Conservation (phyloP, 148 eudicot genomes). For the Vaccinium macrocarpon region DNA sequence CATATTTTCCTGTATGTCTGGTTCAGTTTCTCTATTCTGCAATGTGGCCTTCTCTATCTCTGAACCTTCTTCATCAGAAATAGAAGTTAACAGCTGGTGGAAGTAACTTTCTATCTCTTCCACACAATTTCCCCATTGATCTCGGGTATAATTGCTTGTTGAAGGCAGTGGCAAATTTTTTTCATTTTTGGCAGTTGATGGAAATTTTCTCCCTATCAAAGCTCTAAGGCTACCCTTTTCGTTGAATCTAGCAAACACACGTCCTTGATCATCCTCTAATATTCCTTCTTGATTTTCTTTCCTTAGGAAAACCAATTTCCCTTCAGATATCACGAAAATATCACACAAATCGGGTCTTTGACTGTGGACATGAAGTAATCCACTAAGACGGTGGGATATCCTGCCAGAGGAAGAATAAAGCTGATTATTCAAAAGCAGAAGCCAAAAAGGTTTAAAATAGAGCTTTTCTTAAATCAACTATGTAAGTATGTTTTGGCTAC, state of each 20-base stretch:
- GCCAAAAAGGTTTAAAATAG: neutral
- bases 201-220: slow-evolving; percentile 43
- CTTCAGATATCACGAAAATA: slow-evolving; percentile 46
- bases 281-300: slow-evolving; percentile 48
- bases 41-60: slow-evolving; percentile 21
- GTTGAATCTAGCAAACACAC: slow-evolving; percentile 39
- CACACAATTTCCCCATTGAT: slow-evolving; percentile 43
- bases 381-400: slow-evolving; percentile 50
- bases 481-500: neutral
- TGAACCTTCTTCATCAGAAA: slow-evolving; percentile 31
- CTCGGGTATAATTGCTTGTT: slow-evolving; percentile 26
- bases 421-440: neutral
- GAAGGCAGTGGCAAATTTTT: slow-evolving; percentile 26
- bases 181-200: neutral
- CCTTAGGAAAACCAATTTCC: slow-evolving; percentile 51
- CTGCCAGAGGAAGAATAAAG: slow-evolving; percentile 22
- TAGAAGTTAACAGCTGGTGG: slow-evolving; percentile 36
- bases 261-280: slow-evolving; percentile 56
- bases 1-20: slow-evolving; percentile 21
- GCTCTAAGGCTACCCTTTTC: slow-evolving; percentile 38
- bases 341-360: slow-evolving; percentile 69
- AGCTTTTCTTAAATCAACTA: neutral
- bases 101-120: slow-evolving; percentile 67
- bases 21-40: slow-evolving; percentile 7
- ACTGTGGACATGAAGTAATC: slow-evolving; percentile 42